Evolutionary conservation across 768 basidiomycete genomes (phyloP).

Genomic region (Chlorophyllum brunneum): DNA sequence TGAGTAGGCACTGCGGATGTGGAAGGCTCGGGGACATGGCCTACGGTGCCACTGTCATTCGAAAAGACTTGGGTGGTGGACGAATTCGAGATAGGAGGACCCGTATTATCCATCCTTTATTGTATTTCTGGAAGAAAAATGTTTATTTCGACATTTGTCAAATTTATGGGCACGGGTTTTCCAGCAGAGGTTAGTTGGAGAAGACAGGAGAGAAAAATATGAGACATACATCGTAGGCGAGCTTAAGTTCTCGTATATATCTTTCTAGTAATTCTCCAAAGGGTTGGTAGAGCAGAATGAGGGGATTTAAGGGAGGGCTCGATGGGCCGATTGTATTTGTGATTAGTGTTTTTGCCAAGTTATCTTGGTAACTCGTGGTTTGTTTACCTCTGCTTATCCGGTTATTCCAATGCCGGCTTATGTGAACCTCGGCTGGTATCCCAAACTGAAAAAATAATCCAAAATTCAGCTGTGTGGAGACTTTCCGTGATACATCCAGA

Average conservation of each 20-base stretch:
- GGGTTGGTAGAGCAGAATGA: too few relatives aligned
- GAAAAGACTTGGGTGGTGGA: conserved; percentile 9
- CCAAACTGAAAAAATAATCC: background rate
- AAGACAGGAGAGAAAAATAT: conserved; percentile 7
- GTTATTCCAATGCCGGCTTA: conserved; percentile 5
- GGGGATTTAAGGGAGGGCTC: background rate
- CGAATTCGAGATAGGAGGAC: conserved; percentile 9
- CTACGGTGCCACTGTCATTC: conserved; percentile 3
- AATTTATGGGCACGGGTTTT: background rate
- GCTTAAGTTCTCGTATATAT: background rate
- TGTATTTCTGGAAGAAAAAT: conserved; percentile 11
- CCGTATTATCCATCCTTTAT: conserved; percentile 12
- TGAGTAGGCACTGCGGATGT: background rate
- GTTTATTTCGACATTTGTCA: conserved; percentile 13
- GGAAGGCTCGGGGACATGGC: conserved; percentile 6
- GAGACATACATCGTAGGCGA: conserved; percentile 3
- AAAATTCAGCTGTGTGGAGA: too few relatives aligned
- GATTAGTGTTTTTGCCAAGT: background rate
- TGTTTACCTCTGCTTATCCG: conserved; percentile 12
- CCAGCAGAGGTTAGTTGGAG: background rate
- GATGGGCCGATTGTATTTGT: background rate
- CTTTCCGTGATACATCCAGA: too few relatives aligned
- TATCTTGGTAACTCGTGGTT: conserved; percentile 7
- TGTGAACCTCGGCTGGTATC: conserved; percentile 1
- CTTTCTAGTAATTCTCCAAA: background rate